These are phyloP conservation scores for Cordia subcordata DNA, from an alignment of 257 asterid genomes.

Conservation along the genomic window DNA sequence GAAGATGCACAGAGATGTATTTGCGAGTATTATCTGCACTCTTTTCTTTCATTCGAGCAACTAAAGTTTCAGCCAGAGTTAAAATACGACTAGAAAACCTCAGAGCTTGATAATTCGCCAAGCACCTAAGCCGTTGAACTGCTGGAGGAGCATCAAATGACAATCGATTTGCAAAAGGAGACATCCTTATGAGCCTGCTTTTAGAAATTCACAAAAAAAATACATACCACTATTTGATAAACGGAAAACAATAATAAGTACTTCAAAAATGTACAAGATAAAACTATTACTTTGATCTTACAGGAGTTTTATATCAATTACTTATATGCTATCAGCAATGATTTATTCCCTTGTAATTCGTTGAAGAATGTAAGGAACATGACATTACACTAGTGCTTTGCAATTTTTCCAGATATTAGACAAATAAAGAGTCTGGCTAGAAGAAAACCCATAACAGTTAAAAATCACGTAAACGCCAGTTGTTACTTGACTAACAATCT, in stretches of 20 bases:
- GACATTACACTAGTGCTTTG: too few relatives aligned
- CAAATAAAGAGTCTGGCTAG: too few relatives aligned
- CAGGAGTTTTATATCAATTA: too few relatives aligned
- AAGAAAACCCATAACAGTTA: too few relatives aligned
- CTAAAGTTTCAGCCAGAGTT: conserved; percentile 44
- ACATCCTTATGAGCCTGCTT: conserved; percentile 70
- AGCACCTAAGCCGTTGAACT: conserved; percentile 67
- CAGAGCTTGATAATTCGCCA: conserved; percentile 73
- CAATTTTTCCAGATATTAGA: too few relatives aligned
- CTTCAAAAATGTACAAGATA: not conserved
- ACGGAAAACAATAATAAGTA: not conserved
- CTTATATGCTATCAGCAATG: too few relatives aligned
- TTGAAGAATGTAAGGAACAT: too few relatives aligned
- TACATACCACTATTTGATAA: not conserved
- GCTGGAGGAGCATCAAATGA: conserved; percentile 64
- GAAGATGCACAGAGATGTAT: conserved; percentile 76
- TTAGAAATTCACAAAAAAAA: not conserved
- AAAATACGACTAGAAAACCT: conserved; percentile 67
- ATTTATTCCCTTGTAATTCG: too few relatives aligned
- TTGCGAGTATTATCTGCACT: conserved; percentile 57
- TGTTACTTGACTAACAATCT: too few relatives aligned
- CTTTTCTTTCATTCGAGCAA: conserved; percentile 56
- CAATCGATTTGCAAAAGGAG: conserved; percentile 86
- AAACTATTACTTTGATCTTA: too few relatives aligned
- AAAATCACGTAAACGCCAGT: too few relatives aligned